Conservation (phyloP, 177 flowering plant genomes). For the Vitis hybrid region DNA sequence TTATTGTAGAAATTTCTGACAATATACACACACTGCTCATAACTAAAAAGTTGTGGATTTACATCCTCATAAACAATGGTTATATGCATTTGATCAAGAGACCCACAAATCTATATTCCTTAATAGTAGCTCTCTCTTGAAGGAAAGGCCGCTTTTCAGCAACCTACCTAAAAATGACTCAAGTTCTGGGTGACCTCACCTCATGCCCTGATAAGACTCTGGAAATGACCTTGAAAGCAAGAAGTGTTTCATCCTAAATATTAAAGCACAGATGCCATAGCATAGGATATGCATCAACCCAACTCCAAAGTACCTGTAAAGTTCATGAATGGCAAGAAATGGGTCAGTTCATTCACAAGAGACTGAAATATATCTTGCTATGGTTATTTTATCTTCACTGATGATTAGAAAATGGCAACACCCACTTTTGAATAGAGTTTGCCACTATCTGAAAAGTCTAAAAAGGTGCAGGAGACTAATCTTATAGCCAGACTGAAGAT, state of each 20-base stretch:
- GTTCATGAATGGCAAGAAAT: not conserved
- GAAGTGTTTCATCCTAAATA: slow-evolving; percentile 33
- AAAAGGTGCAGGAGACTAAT: not conserved
- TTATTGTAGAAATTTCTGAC: not conserved
- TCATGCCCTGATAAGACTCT: slow-evolving; percentile 16
- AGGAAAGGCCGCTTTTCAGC: not conserved
- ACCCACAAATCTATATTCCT: not conserved
- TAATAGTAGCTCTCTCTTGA: not conserved
- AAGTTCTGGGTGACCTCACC: slow-evolving; percentile 9
- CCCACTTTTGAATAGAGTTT: not conserved
- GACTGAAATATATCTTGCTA: not conserved
- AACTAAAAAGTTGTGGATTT: not conserved
- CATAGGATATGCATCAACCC: slow-evolving; percentile 51
- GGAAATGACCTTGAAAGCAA: slow-evolving; percentile 32
- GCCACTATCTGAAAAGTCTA: not conserved
- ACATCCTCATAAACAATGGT: not conserved
- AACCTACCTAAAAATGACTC: not conserved
- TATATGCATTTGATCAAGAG: not conserved
- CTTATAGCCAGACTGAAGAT: too few species aligned
- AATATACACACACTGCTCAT: not conserved
- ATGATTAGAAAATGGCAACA: not conserved
- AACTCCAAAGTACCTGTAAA: slow-evolving; percentile 47
- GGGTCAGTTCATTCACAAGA: not conserved
- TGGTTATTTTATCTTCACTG: too few species aligned
- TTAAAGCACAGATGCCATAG: slow-evolving; percentile 41